Percentiles rank a stretch among this genome's conserved stretches.
Evolutionary conservation across 208 protist genomes (phyloP).

Genomic region (Acanthamoeba royreba): DNA sequence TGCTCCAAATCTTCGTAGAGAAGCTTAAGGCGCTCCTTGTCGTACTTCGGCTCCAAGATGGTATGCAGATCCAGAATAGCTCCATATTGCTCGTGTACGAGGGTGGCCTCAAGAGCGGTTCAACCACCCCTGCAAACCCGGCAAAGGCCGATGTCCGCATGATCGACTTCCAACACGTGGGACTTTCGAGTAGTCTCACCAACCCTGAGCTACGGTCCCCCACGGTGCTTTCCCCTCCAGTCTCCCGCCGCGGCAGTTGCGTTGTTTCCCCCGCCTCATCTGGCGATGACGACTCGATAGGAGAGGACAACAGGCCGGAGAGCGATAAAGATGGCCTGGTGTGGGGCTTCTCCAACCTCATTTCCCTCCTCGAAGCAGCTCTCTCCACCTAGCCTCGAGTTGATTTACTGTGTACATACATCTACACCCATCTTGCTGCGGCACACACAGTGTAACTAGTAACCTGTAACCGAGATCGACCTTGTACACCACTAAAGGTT

Average conservation of each 20-base stretch:
- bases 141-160: constrained; percentile 25
- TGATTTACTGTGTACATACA: no score
- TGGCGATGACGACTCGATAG: neutral
- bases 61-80: constrained; percentile 13
- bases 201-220: neutral
- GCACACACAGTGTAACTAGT: no score
- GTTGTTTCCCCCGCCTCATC: neutral
- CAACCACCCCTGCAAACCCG: neutral
- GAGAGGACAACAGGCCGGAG: neutral
- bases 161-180: constrained; percentile 38
- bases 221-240: neutral
- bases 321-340: neutral
- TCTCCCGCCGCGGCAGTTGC: neutral
- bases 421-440: no score
- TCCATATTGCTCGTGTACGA: constrained; percentile 14
- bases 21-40: neutral
- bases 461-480: no score
- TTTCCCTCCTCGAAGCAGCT: neutral
- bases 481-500: no score
- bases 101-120: neutral
- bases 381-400: neutral
- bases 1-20: neutral
- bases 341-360: constrained; percentile 39
- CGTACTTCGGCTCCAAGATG: neutral
- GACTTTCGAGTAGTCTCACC: neutral